Evolutionary conservation across 371 early-diverging fungal genomes (phyloP), one percentile per base, ranked within the genome.

Genomic region (Dichotomocladium elegans): DNA sequence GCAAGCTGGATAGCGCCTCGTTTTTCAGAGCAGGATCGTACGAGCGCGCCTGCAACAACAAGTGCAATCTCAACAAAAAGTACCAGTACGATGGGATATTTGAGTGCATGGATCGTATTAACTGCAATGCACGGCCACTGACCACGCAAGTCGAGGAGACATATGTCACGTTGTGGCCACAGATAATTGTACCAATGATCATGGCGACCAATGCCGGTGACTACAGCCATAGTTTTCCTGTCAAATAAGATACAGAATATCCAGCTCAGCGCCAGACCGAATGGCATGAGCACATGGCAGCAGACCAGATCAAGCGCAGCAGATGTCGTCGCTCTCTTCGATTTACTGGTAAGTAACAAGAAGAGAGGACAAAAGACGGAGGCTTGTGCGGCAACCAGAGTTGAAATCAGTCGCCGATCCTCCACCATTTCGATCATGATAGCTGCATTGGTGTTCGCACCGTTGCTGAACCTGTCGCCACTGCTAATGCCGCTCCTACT

Each of bases 381-480:
- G 3, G 72, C 72, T 26, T 72, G 76, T 12, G 70, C 63, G 9
- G 76, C 70, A 8, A 76, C 72, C 15, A 76, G 42, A 0, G 72
- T 76, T 0, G 76, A 64, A 17, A 76, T 76, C 19, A 76, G 46
- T n/a, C 68, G 57, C 35, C 72, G 53, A 30, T 76, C 76, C 42
- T 66, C 60, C 2, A 72, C 60, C 17, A 70, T 60, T 33, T 71
- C 71, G 29, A 52, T 24, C 24, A 60, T 25, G 14, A 60, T 14
- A 3, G 45, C 24, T 5, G 40, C 15, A 9, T n/a, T 50, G 40
- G 8, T 17, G 40, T 3, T 50, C 24, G 9, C 12, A 26, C 28
- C 22, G 4, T 37, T 29, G 31, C 19, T 52, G 21, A n/a, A n/a
- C n/a, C n/a, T n/a, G n/a, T n/a, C n/a, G n/a, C n/a, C n/a, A n/a